These are phyloP conservation scores for Plenodomus biglobosus DNA, from an alignment of 2,329 filamentous ascomycete genomes.

Conservation along the genomic window DNA sequence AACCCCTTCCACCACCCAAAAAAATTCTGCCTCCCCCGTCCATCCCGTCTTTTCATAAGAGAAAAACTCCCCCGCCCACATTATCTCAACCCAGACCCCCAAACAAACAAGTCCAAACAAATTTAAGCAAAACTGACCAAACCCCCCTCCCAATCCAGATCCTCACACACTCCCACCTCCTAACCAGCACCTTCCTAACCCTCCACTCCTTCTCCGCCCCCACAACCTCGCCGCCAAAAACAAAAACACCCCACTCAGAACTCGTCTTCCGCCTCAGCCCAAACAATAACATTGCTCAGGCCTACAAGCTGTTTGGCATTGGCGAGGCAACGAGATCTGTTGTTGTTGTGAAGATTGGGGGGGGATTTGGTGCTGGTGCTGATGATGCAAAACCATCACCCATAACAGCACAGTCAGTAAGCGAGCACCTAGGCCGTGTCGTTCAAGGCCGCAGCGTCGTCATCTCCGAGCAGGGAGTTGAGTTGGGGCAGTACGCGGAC, in stretches of 20 bases:
- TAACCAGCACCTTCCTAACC: constrained; percentile 77
- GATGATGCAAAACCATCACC: too few species aligned
- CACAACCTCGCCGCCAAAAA: constrained; percentile 54
- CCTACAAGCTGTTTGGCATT: constrained; percentile 87
- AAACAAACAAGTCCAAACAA: too few species aligned
- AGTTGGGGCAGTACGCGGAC: constrained; percentile 55
- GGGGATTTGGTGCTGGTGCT: constrained; percentile 2
- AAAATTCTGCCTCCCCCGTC: too few species aligned
- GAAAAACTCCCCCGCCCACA: too few species aligned
- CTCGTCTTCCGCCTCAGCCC: constrained; percentile 78
- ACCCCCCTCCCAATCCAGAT: constrained; percentile 53
- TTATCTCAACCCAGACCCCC: too few species aligned
- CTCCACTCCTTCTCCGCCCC: constrained; percentile 64
- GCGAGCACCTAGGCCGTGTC: constrained; percentile 24
- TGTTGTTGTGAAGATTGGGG: constrained; percentile 77
- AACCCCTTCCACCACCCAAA: too few species aligned
- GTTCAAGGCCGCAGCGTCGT: constrained; percentile 34
- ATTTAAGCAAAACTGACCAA: not conserved
- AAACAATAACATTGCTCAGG: constrained; percentile 88
- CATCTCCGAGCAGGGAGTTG: too few species aligned
- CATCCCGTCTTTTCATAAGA: too few species aligned
- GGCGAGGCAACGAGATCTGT: constrained; percentile 68
- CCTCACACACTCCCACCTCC: constrained; percentile 69
- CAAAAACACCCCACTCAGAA: constrained; percentile 85
- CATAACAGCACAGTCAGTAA: constrained; percentile 32